Conservation (phyloP, 1,284 basidiomycete species). For the Dichomitus squalens region DNA sequence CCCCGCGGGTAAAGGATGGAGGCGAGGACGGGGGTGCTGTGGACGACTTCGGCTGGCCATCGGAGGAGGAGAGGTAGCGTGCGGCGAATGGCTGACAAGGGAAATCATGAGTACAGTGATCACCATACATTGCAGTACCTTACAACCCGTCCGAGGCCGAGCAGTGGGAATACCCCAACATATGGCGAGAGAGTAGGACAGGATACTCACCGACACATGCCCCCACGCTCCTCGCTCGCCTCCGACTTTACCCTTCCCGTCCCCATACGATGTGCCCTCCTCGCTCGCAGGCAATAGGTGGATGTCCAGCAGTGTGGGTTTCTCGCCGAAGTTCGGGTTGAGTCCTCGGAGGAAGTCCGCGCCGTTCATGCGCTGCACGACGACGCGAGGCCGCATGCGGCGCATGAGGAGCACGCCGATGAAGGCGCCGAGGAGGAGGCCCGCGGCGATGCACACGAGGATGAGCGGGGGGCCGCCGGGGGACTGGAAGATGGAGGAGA, state of each 20-base stretch:
- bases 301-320: slow-evolving; percentile 19
- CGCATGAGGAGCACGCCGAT: slow-evolving; percentile 24
- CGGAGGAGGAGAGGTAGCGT: slow-evolving; percentile 1
- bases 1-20: slow-evolving; percentile 3
- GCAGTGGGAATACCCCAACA: background rate
- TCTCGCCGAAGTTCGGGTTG: slow-evolving; percentile 6
- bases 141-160: background rate
- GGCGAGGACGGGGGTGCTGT: slow-evolving; percentile 19
- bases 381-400: slow-evolving; percentile 15
- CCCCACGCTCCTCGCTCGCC: background rate
- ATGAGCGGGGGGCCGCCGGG: slow-evolving; percentile 32
- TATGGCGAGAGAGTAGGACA: background rate
- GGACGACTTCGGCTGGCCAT: slow-evolving; percentile 11
- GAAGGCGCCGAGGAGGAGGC: slow-evolving; percentile 30
- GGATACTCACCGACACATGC: background rate
- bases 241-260: background rate
- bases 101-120: background rate
- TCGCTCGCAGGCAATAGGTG: background rate
- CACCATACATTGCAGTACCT: background rate
- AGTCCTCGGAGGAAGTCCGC: background rate
- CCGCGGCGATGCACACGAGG: slow-evolving; percentile 33
- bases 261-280: background rate
- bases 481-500: slow-evolving; percentile 22
- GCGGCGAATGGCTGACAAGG: slow-evolving; percentile 16
- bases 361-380: slow-evolving; percentile 10